Evolutionary conservation across 1,284 basidiomycete species (phyloP).

Genomic region (Abortiporus biennis): DNA sequence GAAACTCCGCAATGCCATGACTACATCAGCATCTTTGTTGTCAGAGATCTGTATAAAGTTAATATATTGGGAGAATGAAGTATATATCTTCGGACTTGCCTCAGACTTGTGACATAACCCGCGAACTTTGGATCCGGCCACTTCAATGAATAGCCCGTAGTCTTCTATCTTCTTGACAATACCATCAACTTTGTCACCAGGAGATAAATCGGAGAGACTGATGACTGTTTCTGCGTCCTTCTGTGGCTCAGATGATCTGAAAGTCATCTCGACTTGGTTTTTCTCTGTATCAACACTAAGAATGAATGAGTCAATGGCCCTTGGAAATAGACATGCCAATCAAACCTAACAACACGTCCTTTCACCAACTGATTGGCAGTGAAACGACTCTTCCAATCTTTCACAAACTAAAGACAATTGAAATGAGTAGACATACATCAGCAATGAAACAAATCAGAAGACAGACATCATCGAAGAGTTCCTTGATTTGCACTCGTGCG

Average conservation of each 20-base stretch:
- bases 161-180: constrained; percentile 75
- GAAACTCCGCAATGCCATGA: constrained; percentile 77
- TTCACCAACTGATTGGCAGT: constrained; percentile 79
- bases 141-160: constrained; percentile 90
- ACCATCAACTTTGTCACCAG: constrained; percentile 75
- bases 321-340: constrained; percentile 11
- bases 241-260: constrained; percentile 59
- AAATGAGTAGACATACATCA: background rate
- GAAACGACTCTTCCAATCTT: constrained; percentile 91
- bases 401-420: constrained; percentile 69
- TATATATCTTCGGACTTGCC: constrained; percentile 31
- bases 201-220: constrained; percentile 53
- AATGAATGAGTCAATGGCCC: background rate
- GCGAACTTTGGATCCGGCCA: constrained; percentile 76
- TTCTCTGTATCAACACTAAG: constrained; percentile 58
- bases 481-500: constrained; percentile 90
- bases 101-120: constrained; percentile 95
- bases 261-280: constrained; percentile 85
- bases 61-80: constrained; percentile 1
- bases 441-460: constrained; percentile 8
- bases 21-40: constrained; percentile 74
- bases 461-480: constrained; percentile 84
- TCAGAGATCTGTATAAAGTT: constrained; percentile 63
- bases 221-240: constrained; percentile 28
- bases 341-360: constrained; percentile 76